Evolutionary conservation across 2,329 filamentous ascomycete genomes (phyloP).

Genomic region (Plenodomus lindquistii): DNA sequence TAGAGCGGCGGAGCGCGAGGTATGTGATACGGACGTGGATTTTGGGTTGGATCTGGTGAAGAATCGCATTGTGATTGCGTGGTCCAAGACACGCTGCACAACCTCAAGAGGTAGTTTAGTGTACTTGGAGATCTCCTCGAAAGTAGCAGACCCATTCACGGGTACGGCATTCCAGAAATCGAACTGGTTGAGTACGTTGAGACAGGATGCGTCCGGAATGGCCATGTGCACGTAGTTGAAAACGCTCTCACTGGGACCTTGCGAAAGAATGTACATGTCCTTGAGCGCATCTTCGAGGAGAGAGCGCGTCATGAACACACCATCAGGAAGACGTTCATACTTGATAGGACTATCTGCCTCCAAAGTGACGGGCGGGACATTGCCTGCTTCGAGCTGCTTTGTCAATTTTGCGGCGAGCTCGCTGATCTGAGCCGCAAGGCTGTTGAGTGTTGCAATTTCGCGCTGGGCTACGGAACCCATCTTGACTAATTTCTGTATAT

Average conservation of each 20-base stretch:
- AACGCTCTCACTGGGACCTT: slow-evolving; percentile 56
- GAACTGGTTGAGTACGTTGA: slow-evolving; percentile 58
- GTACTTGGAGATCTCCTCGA: slow-evolving; percentile 32
- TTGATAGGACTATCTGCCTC: slow-evolving; percentile 49
- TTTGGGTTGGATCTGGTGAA: slow-evolving; percentile 32
- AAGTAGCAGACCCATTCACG: slow-evolving; percentile 50
- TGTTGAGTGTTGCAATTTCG: slow-evolving; percentile 44
- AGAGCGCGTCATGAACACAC: slow-evolving; percentile 52
- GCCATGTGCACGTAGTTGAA: slow-evolving; percentile 45
- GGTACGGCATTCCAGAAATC: slow-evolving; percentile 59
- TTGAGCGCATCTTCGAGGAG: slow-evolving; percentile 51
- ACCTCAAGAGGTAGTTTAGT: slow-evolving; percentile 32
- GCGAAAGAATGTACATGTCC: slow-evolving; percentile 53
- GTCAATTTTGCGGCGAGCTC: slow-evolving; percentile 51
- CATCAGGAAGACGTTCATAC: slow-evolving; percentile 49
- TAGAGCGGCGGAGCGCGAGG: slow-evolving; percentile 35
- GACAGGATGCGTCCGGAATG: slow-evolving; percentile 50
- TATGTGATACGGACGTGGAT: slow-evolving; percentile 24
- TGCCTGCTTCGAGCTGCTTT: slow-evolving; percentile 48
- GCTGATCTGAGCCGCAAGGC: slow-evolving; percentile 52
- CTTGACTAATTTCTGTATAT: slow-evolving; percentile 1
- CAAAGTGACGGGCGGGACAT: slow-evolving; percentile 50
- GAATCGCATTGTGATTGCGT: slow-evolving; percentile 41
- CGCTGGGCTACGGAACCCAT: slow-evolving; percentile 23
- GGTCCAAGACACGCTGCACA: slow-evolving; percentile 37